Conservation (phyloP, 108 stramenopile species). For the Asterionellopsis glacialis region DNA sequence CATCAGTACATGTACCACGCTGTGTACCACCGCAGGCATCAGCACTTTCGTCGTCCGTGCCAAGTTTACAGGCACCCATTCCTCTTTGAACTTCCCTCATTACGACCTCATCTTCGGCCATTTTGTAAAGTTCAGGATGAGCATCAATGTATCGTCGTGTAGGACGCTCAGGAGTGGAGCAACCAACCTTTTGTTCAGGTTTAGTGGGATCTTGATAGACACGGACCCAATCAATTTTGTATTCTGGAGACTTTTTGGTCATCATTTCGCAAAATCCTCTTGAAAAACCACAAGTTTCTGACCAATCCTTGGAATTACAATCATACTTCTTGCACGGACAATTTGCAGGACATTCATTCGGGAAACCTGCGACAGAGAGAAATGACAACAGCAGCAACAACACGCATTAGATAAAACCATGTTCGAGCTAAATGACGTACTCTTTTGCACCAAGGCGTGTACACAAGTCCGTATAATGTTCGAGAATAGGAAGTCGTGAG, state of each 20-base stretch:
- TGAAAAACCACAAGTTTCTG: slow-evolving; percentile 79
- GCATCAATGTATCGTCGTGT: slow-evolving; percentile 88
- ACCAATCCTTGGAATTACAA: slow-evolving; percentile 70
- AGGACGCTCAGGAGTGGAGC: slow-evolving; percentile 83
- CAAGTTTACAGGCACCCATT: slow-evolving; percentile 51
- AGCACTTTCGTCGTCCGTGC: slow-evolving; percentile 14
- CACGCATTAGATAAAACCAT: no score
- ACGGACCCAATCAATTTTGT: slow-evolving; percentile 84
- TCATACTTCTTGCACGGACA: slow-evolving; percentile 84
- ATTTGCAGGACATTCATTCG: slow-evolving; percentile 55
- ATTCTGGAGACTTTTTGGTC: slow-evolving; percentile 42
- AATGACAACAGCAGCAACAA: no score
- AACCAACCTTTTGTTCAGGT: slow-evolving; percentile 82
- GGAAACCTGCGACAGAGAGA: slow-evolving; percentile 42
- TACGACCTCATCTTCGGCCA: slow-evolving; percentile 49
- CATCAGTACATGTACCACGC: slow-evolving; percentile 51
- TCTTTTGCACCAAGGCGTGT: no score
- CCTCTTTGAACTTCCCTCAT: slow-evolving; percentile 71
- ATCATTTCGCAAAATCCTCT: slow-evolving; percentile 91
- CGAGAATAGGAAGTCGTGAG: no score
- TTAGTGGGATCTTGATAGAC: slow-evolving; percentile 85
- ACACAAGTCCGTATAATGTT: no score
- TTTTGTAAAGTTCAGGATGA: slow-evolving; percentile 76
- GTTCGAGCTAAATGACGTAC: no score
- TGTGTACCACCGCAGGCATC: slow-evolving; percentile 63